These are phyloP conservation scores for Calonectria fujianensis DNA, from an alignment of 2,329 filamentous ascomycete genomes.

Conservation along the genomic window DNA sequence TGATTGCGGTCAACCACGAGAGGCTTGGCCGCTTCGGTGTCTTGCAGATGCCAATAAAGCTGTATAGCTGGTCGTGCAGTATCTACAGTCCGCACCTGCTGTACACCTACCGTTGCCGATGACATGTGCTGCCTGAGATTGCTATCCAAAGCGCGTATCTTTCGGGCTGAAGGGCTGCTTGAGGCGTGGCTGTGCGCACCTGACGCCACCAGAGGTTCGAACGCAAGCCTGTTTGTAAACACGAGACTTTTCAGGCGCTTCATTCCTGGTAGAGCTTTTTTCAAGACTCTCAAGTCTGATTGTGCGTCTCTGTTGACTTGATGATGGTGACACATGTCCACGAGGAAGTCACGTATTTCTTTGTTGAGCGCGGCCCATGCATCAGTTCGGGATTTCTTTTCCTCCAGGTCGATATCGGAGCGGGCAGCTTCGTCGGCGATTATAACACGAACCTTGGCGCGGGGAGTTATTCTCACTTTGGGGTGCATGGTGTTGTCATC, in stretches of 20 bases:
- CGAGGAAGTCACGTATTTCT: not conserved
- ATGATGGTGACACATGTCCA: not conserved
- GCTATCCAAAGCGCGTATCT: not conserved
- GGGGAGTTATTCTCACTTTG: not conserved
- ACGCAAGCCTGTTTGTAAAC: conserved; percentile 26
- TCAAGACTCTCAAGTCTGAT: conserved; percentile 2
- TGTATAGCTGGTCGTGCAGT: not conserved
- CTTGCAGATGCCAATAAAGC: not conserved
- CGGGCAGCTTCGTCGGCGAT: not conserved
- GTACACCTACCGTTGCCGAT: not conserved
- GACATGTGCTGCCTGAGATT: not conserved
- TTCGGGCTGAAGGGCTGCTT: conserved; percentile 19
- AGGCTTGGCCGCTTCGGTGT: not conserved
- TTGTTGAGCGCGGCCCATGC: not conserved
- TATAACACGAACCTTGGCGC: not conserved
- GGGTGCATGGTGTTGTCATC: conserved; percentile 39
- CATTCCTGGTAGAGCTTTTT: conserved; percentile 6
- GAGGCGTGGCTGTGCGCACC: conserved; percentile 29
- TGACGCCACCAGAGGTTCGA: not conserved
- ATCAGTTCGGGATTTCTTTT: not conserved
- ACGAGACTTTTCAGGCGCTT: not conserved
- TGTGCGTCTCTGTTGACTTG: conserved; percentile 1
- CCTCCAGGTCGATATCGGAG: not conserved
- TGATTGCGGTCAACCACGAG: not conserved
- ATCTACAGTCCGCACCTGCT: too few species aligned